These are phyloP conservation scores for Aspergillus steynii DNA, from an alignment of 495 filamentous ascomycete species.

Conservation along the genomic window DNA sequence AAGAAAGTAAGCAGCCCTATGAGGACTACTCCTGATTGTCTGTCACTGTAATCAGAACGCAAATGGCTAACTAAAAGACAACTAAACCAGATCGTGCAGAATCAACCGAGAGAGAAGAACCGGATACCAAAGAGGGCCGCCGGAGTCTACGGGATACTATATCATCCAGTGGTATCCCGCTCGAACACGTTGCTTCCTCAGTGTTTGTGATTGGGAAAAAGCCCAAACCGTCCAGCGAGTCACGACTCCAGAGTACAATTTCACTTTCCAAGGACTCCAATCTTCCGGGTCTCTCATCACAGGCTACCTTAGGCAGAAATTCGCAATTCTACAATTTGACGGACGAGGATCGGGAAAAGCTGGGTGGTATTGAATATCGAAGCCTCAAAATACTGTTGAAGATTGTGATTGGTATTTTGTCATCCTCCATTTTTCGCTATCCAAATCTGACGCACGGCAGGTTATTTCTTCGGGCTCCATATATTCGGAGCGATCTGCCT, in stretches of 20 bases:
- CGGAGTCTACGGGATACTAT: constrained; percentile 7
- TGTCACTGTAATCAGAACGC: neutral
- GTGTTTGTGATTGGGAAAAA: constrained; percentile 11
- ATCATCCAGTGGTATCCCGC: neutral
- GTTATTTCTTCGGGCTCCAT: constrained; percentile 68
- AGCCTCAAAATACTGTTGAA: constrained; percentile 55
- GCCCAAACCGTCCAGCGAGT: constrained; percentile 7
- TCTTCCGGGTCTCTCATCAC: constrained; percentile 29
- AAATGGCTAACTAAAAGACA: neutral
- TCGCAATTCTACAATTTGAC: constrained; percentile 72
- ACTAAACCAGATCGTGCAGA: neutral
- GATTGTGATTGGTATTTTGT: constrained; percentile 46
- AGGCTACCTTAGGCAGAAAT: constrained; percentile 72
- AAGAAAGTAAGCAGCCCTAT: neutral
- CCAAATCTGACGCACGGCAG: constrained; percentile 12
- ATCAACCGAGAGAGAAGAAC: constrained; percentile 10
- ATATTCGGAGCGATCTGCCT: constrained; percentile 63
- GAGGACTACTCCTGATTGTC: neutral
- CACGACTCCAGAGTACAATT: constrained; percentile 13
- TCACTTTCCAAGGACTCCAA: constrained; percentile 21
- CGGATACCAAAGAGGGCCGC: constrained; percentile 5
- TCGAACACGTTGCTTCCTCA: constrained; percentile 16
- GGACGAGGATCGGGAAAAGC: constrained; percentile 56
- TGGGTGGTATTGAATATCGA: constrained; percentile 67
- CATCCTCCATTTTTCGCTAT: neutral